Percentiles rank a stretch among this genome's conserved stretches.
Conservation (phyloP, 2,329 filamentous ascomycete species). For the Paracamarosporium sp. region DNA sequence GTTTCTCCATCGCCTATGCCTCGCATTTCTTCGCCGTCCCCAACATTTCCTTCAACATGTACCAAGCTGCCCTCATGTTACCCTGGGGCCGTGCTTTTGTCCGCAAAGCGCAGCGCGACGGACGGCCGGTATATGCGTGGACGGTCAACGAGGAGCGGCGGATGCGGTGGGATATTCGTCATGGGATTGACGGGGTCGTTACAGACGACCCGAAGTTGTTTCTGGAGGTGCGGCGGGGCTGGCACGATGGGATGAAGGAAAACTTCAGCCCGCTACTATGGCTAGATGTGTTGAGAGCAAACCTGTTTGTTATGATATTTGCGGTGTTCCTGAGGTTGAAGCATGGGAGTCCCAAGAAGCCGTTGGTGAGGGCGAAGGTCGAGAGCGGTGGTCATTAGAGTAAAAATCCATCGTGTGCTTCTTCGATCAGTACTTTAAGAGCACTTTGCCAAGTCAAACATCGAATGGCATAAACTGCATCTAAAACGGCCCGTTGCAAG, state of each 20-base stretch:
- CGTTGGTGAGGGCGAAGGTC: conserved; percentile 20
- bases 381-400: conserved; percentile 6
- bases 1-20: conserved; percentile 71
- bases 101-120: conserved; percentile 61
- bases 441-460: too few species aligned
- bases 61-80: conserved; percentile 71
- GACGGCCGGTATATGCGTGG: conserved; percentile 76
- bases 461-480: too few species aligned
- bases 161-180: conserved; percentile 81
- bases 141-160: conserved; percentile 80
- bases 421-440: background rate
- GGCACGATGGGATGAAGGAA: conserved; percentile 45
- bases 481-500: too few species aligned
- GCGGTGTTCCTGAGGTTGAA: conserved; percentile 39
- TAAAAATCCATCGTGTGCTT: background rate
- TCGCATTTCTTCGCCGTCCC: conserved; percentile 72
- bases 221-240: conserved; percentile 60
- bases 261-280: conserved; percentile 35
- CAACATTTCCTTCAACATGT: conserved; percentile 79
- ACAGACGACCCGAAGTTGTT: conserved; percentile 81
- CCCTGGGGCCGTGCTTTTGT: conserved; percentile 73
- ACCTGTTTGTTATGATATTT: conserved; percentile 43
- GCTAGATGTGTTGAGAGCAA: conserved; percentile 39
- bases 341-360: conserved; percentile 33
- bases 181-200: conserved; percentile 77